Evolutionary conservation across 2,329 filamentous ascomycete genomes (phyloP), one percentile per base, ranked within the genome.

Genomic region (Pseudogymnoascus sp.): DNA sequence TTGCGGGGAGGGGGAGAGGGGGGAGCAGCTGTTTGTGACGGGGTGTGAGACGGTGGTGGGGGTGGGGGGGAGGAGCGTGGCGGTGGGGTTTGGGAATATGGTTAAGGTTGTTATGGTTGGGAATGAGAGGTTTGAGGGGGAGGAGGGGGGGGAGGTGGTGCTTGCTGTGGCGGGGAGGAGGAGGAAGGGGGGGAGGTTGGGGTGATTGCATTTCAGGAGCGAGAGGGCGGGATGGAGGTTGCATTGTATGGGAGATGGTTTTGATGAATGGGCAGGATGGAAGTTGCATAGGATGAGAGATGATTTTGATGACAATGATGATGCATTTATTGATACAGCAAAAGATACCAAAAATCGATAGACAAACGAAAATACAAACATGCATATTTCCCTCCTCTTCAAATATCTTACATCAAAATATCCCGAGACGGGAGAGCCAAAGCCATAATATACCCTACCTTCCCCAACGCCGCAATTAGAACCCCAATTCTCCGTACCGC

Each of bases 81-180:
- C 85, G 0, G 82, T 93, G 31, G 88, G 83, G 0, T 85, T 92
- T 65, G 90, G 89, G 11, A 90, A 92, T 68, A 80, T 85, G 1
- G 80, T 92, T 70, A 92, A 92, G 75, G 77, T 92, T 61, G 81
- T 92, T 64, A 85, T 83, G 1, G 78, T 88, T 5, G 88, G 87
- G 5, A 81, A 84, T 67, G 87, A 89, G 71, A 79, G 83, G 34
- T 89, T 88, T 69, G 84, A 87, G 62, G 67, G 64, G 10, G 41
- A 48, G 6, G 66, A 67, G 36, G 68, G 69, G 13, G 5, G n/a
- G 28, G 60, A 45, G 34, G 60, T 36, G 14, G 16, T 10, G 13
- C 2, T 37, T n/a, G n/a, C n/a, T n/a, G n/a, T n/a, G n/a, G n/a
- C n/a, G 14, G 36, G 60, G 60, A 43, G 13, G 31, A 43, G n/a